A percentile compares a stretch with the other conserved stretches of the same genome.
phyloP scores from a whole-genome alignment of 2,329 filamentous ascomycete genomes.

The Colletotrichum sp. region DNA sequence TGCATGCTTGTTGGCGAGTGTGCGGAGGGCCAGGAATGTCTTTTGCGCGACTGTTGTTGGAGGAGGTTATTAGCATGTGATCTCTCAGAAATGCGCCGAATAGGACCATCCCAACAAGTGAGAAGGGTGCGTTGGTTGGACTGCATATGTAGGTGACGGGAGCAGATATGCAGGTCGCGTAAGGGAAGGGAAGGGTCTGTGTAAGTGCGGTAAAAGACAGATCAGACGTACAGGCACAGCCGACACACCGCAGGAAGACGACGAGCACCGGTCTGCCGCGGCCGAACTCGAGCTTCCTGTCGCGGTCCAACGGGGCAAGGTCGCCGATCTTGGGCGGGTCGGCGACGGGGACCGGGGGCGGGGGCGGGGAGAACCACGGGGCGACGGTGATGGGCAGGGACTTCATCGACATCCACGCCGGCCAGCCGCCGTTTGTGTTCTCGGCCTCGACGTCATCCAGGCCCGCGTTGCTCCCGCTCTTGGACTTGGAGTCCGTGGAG shows the following conservation, averaged over 20 bases:
- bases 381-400: constrained; percentile 57
- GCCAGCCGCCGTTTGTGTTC: constrained; percentile 36
- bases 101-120: neutral
- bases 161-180: neutral
- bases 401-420: constrained; percentile 55
- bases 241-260: constrained; percentile 60
- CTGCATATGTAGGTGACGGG: neutral
- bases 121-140: neutral
- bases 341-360: constrained; percentile 52
- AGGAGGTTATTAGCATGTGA: neutral
- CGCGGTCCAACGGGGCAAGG: constrained; percentile 51
- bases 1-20: constrained; percentile 57
- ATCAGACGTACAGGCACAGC: constrained; percentile 55
- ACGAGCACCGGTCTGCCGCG: constrained; percentile 51
- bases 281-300: constrained; percentile 47
- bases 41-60: constrained; percentile 56
- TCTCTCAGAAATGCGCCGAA: neutral
- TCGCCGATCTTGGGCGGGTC: constrained; percentile 53
- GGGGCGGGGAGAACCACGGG: constrained; percentile 57
- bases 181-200: neutral
- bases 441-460: constrained; percentile 29
- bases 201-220: neutral
- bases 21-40: constrained; percentile 60
- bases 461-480: constrained; percentile 28
- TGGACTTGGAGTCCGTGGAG: constrained; percentile 35